A percentile compares a stretch with the other conserved stretches of the same genome.
Evolutionary conservation across 2,329 filamentous ascomycete genomes (phyloP).

Genomic region (Golovinomyces cichoracearum): DNA sequence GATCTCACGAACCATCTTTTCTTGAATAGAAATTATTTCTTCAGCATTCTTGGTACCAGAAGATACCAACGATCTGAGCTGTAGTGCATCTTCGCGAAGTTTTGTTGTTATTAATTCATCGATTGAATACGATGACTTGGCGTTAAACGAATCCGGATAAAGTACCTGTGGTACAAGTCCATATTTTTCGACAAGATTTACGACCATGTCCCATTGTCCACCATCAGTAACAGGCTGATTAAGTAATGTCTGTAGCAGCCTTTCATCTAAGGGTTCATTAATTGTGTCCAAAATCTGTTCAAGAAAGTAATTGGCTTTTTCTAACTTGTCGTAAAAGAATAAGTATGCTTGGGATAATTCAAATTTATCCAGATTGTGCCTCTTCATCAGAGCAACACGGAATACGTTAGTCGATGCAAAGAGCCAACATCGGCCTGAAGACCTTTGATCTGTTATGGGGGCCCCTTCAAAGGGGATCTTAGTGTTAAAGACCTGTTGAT

Average conservation of each 20-base stretch:
- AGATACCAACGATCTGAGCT: constrained; percentile 32
- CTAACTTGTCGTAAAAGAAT: constrained; percentile 85
- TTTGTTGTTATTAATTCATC: constrained; percentile 58
- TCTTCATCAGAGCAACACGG: constrained; percentile 65
- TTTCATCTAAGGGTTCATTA: constrained; percentile 40
- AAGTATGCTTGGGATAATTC: constrained; percentile 73
- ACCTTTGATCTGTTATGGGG: constrained; percentile 63
- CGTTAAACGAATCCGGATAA: constrained; percentile 64
- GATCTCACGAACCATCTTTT: constrained; percentile 53
- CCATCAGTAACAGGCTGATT: constrained; percentile 48
- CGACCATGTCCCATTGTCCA: constrained; percentile 81
- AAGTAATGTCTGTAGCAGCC: constrained; percentile 46
- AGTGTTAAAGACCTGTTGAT: constrained; percentile 62
- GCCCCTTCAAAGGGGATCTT: constrained; percentile 57
- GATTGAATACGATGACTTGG: constrained; percentile 41
- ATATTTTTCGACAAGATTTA: constrained; percentile 65
- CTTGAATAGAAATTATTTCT: constrained; percentile 29
- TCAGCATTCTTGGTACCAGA: constrained; percentile 5
- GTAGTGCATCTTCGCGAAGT: constrained; percentile 60
- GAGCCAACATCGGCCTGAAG: constrained; percentile 69
- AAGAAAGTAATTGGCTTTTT: constrained; percentile 75
- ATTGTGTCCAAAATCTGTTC: constrained; percentile 59
- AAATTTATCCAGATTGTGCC: constrained; percentile 50
- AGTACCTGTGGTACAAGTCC: constrained; percentile 60
- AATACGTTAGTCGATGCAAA: constrained; percentile 85